A percentile compares a stretch with the other conserved stretches of the same genome.
Conservation (phyloP, 2,329 filamentous ascomycete species). For the Penicillium sp. region DNA sequence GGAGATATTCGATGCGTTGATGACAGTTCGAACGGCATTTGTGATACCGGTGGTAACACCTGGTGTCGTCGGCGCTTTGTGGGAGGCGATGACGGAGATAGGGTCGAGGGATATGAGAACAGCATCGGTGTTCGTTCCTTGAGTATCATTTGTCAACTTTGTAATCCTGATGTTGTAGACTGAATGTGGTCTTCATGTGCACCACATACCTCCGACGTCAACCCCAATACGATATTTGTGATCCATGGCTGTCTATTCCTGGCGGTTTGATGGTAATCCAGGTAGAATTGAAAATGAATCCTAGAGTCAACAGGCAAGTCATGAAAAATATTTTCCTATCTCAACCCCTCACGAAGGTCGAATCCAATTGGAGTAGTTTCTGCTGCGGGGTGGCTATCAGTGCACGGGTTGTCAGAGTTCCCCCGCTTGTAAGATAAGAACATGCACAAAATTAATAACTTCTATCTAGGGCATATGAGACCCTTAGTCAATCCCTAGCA, state of each 20-base stretch:
- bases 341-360: background rate
- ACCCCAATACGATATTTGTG: constrained; percentile 17
- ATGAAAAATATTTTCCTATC: background rate
- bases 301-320: background rate
- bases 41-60: constrained; percentile 47
- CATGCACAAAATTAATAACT: no score
- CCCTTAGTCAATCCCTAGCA: no score
- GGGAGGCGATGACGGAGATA: constrained; percentile 28
- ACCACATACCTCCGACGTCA: constrained; percentile 18
- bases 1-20: constrained; percentile 5
- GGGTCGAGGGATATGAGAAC: constrained; percentile 29
- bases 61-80: constrained; percentile 42
- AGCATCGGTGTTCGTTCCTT: constrained; percentile 41
- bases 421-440: background rate
- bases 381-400: background rate
- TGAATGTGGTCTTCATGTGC: background rate
- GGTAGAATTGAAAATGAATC: background rate
- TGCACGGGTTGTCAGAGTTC: background rate
- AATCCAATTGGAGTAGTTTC: background rate
- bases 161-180: background rate
- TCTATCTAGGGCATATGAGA: no score
- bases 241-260: background rate
- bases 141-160: background rate
- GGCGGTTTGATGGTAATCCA: background rate
- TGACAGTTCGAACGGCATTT: constrained; percentile 32